Base-by-base conservation (phyloP, 2,329 filamentous ascomycete species). In the Xylariaceae sp. region DNA sequence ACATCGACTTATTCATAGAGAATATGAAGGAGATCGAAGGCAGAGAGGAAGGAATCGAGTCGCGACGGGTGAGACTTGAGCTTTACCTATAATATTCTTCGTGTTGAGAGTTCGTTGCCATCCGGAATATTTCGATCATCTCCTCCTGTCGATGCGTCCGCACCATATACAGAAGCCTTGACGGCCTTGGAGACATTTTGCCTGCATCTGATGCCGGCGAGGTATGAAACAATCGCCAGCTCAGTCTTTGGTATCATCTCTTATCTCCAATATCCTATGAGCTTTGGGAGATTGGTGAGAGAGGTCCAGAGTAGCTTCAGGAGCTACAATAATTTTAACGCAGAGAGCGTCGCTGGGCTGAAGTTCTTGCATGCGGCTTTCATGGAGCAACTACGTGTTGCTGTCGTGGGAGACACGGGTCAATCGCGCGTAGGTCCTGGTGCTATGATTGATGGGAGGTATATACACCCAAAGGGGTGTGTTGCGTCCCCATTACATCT, bases 321-420 rank as follows among this genome's bases (percentile, higher is more conserved):
- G 1, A 49, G 33, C 17, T 58, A 62, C 19, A 54, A 58, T 1
- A 57, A 64, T 7, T 59, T 67, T 29, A 60, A 48, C 1, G 15
- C 42, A 7, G 35, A 36, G 4, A 42, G 60, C 4, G 41, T 55
- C 3, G 43, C 44, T 11, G 45, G 60, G 6, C 41, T 63, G 4
- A 38, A 49, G 6, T 65, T 67, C 39, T 53, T 68, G 9, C 44
- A 57, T 28, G 64, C 64, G 3, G 59, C 60, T 16, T 48, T 67
- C 2, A 37, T 59, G n/a, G 65, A 68, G 44, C 51, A 51, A 2
- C 51, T 67, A 1, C 55, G 65, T n/a, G 40, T 64, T 8, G 57
- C 55, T 60, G 2, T 17, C 38, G n/a, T 17, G 22, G n/a, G 29
- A 17, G n/a, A 56, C 9, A 47, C 30, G 13, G 46, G 47, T 3